Percentiles rank a stretch among this genome's conserved stretches.
Evolutionary conservation across 2,329 filamentous ascomycete species (phyloP).

Genomic region (Decorospora gaudefroyi): DNA sequence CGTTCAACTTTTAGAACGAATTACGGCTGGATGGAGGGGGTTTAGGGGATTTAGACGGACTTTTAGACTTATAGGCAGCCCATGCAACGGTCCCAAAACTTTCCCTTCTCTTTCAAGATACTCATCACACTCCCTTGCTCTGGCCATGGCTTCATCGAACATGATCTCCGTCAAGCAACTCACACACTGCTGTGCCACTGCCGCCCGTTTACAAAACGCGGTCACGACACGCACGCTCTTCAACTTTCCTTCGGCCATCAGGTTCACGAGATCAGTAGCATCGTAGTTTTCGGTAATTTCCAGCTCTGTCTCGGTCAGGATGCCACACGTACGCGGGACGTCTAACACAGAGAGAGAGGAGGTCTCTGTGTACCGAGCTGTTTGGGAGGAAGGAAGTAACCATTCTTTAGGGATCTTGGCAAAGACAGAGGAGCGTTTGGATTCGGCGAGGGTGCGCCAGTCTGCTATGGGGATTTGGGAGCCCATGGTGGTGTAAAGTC

Average conservation of each 20-base stretch:
- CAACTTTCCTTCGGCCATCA: constrained; percentile 29
- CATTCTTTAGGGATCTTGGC: constrained; percentile 42
- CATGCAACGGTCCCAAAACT: constrained; percentile 58
- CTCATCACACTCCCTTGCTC: constrained; percentile 48
- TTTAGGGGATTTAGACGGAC: constrained; percentile 12
- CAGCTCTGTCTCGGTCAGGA: constrained; percentile 41
- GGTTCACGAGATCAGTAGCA: constrained; percentile 38
- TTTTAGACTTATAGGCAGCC: constrained; percentile 61
- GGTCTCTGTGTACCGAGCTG: constrained; percentile 22
- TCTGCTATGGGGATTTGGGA: constrained; percentile 21
- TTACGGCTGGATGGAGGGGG: not conserved
- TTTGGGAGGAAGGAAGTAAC: constrained; percentile 34
- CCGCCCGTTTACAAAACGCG: constrained; percentile 60
- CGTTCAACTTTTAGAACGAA: not conserved
- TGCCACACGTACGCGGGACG: constrained; percentile 36
- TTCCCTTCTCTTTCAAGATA: constrained; percentile 47
- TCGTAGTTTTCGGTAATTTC: constrained; percentile 45
- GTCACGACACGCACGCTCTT: constrained; percentile 52
- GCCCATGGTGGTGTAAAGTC: constrained; percentile 8
- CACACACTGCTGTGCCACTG: constrained; percentile 63
- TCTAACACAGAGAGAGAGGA: constrained; percentile 36
- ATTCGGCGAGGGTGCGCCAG: constrained; percentile 39
- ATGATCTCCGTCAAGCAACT: constrained; percentile 53
- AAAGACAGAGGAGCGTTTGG: constrained; percentile 35
- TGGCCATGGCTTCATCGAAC: constrained; percentile 49